Conservation (phyloP, 2,329 filamentous ascomycete species). For the Colletotrichum tabaci region DNA sequence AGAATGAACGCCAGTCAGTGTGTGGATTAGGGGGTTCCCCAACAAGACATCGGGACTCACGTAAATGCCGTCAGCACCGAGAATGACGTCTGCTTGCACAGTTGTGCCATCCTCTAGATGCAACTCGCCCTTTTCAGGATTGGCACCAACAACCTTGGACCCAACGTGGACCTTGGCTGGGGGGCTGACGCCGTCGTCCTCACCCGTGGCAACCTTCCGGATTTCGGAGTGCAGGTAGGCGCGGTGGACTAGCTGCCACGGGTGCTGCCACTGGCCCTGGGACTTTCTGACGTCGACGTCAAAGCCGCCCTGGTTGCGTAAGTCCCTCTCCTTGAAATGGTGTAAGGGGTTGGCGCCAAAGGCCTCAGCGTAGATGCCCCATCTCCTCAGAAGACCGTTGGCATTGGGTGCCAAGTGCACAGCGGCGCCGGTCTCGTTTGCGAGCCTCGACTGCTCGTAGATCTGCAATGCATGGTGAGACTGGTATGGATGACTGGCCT, state of each 20-base stretch:
- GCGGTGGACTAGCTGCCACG: slow-evolving; percentile 66
- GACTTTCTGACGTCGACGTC: slow-evolving; percentile 52
- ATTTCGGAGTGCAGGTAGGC: slow-evolving; percentile 65
- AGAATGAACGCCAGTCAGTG: background rate
- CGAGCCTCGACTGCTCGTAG: slow-evolving; percentile 70
- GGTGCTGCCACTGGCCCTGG: slow-evolving; percentile 60
- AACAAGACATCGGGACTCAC: slow-evolving; percentile 50
- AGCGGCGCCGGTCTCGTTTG: slow-evolving; percentile 71
- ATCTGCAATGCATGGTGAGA: slow-evolving; percentile 53
- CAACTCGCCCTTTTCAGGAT: slow-evolving; percentile 57
- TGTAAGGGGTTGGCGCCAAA: slow-evolving; percentile 53
- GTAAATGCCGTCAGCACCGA: slow-evolving; percentile 70
- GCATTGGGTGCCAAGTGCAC: slow-evolving; percentile 75
- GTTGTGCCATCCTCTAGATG: slow-evolving; percentile 61
- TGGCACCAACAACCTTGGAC: slow-evolving; percentile 59
- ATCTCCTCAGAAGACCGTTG: slow-evolving; percentile 67
- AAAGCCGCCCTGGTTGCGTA: slow-evolving; percentile 54
- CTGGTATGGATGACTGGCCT: background rate
- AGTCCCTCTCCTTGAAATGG: slow-evolving; percentile 53
- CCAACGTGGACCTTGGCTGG: slow-evolving; percentile 58
- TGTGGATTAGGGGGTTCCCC: slow-evolving; percentile 27
- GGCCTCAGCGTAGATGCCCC: slow-evolving; percentile 55
- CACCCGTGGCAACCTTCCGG: slow-evolving; percentile 58
- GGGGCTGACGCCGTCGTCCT: slow-evolving; percentile 53
- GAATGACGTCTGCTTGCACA: slow-evolving; percentile 63